Evolutionary conservation across 2,329 filamentous ascomycete species (phyloP).

Genomic region (Aspergillus fumigatiaffinis): DNA sequence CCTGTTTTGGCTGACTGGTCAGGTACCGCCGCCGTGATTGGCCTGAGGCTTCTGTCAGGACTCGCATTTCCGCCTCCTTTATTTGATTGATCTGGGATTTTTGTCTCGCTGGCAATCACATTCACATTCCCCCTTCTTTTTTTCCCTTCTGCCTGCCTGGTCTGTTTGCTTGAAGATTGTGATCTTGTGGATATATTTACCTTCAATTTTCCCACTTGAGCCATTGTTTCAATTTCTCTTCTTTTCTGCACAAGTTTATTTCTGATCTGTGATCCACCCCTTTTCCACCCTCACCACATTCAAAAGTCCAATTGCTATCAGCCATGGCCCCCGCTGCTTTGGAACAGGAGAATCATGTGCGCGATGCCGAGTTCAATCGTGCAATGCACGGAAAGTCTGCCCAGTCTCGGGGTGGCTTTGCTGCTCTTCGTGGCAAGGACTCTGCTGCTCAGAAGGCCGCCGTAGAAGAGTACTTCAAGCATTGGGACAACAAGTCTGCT

Average conservation of each 20-base stretch:
- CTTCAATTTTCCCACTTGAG: conserved; percentile 8
- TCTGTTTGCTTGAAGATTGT: neutral
- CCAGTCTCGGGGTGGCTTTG: conserved; percentile 66
- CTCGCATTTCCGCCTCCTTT: conserved; percentile 19
- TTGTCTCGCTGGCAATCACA: conserved; percentile 2
- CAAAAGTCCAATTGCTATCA: conserved; percentile 14
- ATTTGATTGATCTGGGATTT: conserved; percentile 6
- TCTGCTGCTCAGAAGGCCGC: conserved; percentile 72
- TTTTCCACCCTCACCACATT: conserved; percentile 15
- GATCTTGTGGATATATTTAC: neutral
- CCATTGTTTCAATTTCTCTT: conserved; percentile 1
- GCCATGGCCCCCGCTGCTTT: conserved; percentile 57
- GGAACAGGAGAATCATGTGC: conserved; percentile 76
- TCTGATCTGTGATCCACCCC: conserved; percentile 9
- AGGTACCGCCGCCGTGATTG: conserved; percentile 12
- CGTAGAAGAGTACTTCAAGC: conserved; percentile 91
- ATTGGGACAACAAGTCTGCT: conserved; percentile 82
- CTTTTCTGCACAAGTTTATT: conserved; percentile 10
- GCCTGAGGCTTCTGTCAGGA: conserved; percentile 11
- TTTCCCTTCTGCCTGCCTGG: conserved; percentile 1
- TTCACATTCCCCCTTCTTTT: conserved; percentile 5
- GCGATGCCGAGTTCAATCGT: conserved; percentile 89
- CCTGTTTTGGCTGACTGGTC: conserved; percentile 5
- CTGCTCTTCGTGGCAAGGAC: conserved; percentile 84
- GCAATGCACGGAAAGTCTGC: conserved; percentile 76